Conservation (phyloP, 331 rosid species). For the Malus hybrid region DNA sequence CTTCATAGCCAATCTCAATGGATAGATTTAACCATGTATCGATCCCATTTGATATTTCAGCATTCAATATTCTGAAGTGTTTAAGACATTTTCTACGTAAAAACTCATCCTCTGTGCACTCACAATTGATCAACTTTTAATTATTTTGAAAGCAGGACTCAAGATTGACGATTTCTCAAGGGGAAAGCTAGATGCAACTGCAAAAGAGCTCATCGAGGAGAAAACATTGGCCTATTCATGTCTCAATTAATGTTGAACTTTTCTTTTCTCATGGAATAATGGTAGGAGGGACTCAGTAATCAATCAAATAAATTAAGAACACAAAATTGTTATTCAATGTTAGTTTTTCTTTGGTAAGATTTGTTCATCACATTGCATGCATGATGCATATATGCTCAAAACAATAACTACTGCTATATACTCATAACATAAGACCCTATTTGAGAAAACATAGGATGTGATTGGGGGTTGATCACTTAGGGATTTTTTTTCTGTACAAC, state of each 20-base stretch:
- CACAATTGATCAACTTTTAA: no score
- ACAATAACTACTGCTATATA: neutral
- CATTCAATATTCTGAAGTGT: no score
- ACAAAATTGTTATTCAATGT: neutral
- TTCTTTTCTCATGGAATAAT: neutral
- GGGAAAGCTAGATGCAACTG: conserved; percentile 69
- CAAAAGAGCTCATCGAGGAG: conserved; percentile 73
- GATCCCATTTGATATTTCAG: no score
- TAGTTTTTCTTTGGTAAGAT: neutral
- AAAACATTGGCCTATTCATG: conserved; percentile 58
- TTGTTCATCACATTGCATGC: neutral
- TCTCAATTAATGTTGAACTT: conserved; percentile 20
- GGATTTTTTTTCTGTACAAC: no score
- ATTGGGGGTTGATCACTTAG: neutral
- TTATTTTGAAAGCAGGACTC: conserved; percentile 40
- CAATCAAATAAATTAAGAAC: neutral
- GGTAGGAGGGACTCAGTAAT: neutral
- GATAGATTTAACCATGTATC: no score
- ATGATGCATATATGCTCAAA: no score
- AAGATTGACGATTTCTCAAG: conserved; percentile 69
- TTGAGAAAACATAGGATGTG: neutral
- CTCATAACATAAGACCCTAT: neutral
- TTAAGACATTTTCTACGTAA: no score
- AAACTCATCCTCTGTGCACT: no score
- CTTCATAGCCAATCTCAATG: no score